These are phyloP conservation scores for Thermothelomyces thermophilus DNA, from an alignment of 2,329 filamentous ascomycete genomes.

Conservation along the genomic window DNA sequence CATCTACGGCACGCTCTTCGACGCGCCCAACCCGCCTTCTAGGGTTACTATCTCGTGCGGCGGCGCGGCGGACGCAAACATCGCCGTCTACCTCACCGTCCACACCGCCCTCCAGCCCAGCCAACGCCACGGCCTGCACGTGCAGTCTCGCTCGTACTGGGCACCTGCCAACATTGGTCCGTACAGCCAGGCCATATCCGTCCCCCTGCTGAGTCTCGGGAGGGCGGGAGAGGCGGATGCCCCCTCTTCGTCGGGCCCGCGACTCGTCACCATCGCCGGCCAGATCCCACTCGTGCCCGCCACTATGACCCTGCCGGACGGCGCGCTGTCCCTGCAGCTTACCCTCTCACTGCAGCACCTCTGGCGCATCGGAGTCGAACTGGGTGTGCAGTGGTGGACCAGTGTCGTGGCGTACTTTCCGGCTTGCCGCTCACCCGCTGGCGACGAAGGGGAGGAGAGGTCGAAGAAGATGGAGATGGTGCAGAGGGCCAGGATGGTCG, in stretches of 20 bases:
- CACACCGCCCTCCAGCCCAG: conserved; percentile 27
- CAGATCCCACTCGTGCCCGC: conserved; percentile 84
- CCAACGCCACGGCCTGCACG: conserved; percentile 65
- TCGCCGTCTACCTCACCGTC: conserved; percentile 51
- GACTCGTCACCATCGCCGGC: conserved; percentile 65
- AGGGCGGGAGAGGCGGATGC: not conserved
- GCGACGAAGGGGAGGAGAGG: conserved; percentile 5
- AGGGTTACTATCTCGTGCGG: conserved; percentile 79
- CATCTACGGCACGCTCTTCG: conserved; percentile 70
- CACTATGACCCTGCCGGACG: conserved; percentile 58
- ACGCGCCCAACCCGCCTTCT: conserved; percentile 72
- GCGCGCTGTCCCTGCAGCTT: conserved; percentile 50
- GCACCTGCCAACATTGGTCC: conserved; percentile 96
- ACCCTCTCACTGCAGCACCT: conserved; percentile 80
- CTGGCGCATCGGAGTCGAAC: conserved; percentile 70
- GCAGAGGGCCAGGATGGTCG: conserved; percentile 37
- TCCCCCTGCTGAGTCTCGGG: conserved; percentile 29
- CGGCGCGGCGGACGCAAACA: conserved; percentile 42
- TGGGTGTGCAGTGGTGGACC: conserved; percentile 67
- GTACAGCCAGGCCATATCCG: conserved; percentile 79
- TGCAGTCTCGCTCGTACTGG: conserved; percentile 94
- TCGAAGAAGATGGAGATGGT: conserved; percentile 10
- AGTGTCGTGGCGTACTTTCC: conserved; percentile 71
- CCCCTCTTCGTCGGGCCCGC: conserved; percentile 21
- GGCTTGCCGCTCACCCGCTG: conserved; percentile 2